phyloP scores from a whole-genome alignment of 805 yeast species.

The Sugiyamaella chiloensis region DNA sequence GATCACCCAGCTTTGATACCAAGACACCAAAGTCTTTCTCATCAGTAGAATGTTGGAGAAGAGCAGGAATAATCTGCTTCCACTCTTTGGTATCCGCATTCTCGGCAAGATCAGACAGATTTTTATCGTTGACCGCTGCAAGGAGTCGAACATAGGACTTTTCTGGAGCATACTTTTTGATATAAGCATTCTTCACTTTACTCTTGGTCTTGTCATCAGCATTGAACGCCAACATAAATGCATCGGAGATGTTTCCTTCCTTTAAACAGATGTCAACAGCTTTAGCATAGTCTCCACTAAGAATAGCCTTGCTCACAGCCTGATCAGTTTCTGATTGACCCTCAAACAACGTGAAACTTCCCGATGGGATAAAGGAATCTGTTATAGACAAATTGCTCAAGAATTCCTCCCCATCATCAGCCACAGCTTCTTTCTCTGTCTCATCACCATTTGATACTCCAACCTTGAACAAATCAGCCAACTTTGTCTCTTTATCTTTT shows the following conservation, averaged over 20 bases:
- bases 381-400: slow-evolving; percentile 26
- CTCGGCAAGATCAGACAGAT: slow-evolving; percentile 64
- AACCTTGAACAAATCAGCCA: slow-evolving; percentile 23
- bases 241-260: slow-evolving; percentile 66
- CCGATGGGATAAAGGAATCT: slow-evolving; percentile 31
- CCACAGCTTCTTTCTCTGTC: slow-evolving; percentile 15
- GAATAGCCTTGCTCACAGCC: slow-evolving; percentile 47
- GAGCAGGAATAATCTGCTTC: slow-evolving; percentile 74
- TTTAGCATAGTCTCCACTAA: slow-evolving; percentile 57
- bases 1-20: slow-evolving; percentile 71
- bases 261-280: slow-evolving; percentile 70
- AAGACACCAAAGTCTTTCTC: slow-evolving; percentile 47
- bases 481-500: slow-evolving; percentile 25
- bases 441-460: too few relatives aligned
- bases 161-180: slow-evolving; percentile 50
- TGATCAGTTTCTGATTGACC: slow-evolving; percentile 42
- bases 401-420: slow-evolving; percentile 27
- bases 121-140: slow-evolving; percentile 55
- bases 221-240: slow-evolving; percentile 69
- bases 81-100: slow-evolving; percentile 77
- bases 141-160: slow-evolving; percentile 70
- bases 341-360: slow-evolving; percentile 32
- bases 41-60: slow-evolving; percentile 52
- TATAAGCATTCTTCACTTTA: slow-evolving; percentile 69
- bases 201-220: slow-evolving; percentile 57